Evolutionary conservation across 2,329 filamentous ascomycete species (phyloP), one percentile per base, ranked within the genome.

Genomic region (Thelonectria rubi): DNA sequence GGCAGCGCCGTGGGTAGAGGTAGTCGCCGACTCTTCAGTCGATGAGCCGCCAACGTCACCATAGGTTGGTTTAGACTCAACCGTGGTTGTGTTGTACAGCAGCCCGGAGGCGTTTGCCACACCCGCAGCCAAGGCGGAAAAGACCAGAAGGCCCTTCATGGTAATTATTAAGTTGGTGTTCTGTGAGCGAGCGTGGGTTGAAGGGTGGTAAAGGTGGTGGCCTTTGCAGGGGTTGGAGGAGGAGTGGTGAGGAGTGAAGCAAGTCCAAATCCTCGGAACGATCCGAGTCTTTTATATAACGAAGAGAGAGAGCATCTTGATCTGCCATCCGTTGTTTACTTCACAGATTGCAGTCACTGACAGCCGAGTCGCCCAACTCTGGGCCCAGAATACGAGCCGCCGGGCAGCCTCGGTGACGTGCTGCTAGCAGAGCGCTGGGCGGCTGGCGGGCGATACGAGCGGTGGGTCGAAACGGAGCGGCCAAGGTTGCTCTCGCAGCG

Each of bases 101-200:
- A 49, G 37, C 4, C 12, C 20, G 15, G 50, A 50, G 15, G 50
- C 57, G 26, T 60, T 50, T 37, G 57, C 57, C 45, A 60, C 51
- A 15, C 45, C 57, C 37, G 51, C 47, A 34, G 57, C 57, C 24
- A 60, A 18, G 45, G 51, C 50, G 51, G 46, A 55, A 50, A 55
- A 55, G 50, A 60, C 57, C 57, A 54, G 18, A 21, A 54, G 50
- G 57, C 57, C 50, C 50, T 55, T 60, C 57, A 60, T 60, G 26
- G n/a, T 55, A 37, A 40, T 17, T 17, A 43, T 43, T 43, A 43
- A 17, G 40, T 43, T 43, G 40, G 17, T 40, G 5, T 11, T 18
- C 8, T 43, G 17, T 12, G 40, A 43, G 40, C 40, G 40, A 43
- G 17, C 18, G 40, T 20, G 40, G 37, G 17, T 15, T 6, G n/a